Evolutionary conservation across 805 yeast genomes (phyloP), one percentile per base, ranked within the genome.

Genomic region (Starmerella potacharoeniae): DNA sequence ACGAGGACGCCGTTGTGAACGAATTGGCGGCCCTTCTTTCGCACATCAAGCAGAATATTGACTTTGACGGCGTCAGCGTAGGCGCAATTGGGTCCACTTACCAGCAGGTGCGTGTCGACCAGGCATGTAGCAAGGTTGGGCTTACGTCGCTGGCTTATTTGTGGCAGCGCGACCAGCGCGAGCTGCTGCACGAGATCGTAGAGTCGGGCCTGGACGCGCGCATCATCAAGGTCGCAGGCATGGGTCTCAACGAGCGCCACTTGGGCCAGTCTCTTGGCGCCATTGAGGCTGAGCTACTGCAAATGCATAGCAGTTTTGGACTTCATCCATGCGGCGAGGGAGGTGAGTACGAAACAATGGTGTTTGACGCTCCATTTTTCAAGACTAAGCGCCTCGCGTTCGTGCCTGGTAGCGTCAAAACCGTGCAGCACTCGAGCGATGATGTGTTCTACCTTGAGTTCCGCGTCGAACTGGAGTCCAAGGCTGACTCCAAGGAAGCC

Each of bases 261-360:
- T 71, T 93, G 58, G 95, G 95, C 1, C 77, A 78, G 66, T 71
- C 82, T 2, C 71, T 93, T 44, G 77, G 74, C 5, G 77, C 85
- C 58, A 72, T 84, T 59, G 77, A 76, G 54, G 84, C 87, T 0
- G 76, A 72, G 0, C 68, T 93, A 65, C 59, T 64, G 5, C 54
- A 52, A 11, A 71, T 90, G 57, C 84, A 89, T 66, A 57, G 66
- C 9, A 70, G 73, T 68, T 90, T 79, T 69, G 95, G 90, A 2
- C 86, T 90, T 13, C 96, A 91, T 67, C 81, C 93, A 0, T 93
- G 98, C 71, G 99, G 99, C 13, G 99, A 93, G 73, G 99, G 99
- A 36, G 99, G 99, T 1, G 99, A 93, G 68, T 93, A 88, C 68
- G 99, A 93, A 68, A 84, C 96, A 0, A 72, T 91, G 61, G 97